Conservation (phyloP, 495 filamentous ascomycete genomes). For the Cudoniella acicularis region DNA sequence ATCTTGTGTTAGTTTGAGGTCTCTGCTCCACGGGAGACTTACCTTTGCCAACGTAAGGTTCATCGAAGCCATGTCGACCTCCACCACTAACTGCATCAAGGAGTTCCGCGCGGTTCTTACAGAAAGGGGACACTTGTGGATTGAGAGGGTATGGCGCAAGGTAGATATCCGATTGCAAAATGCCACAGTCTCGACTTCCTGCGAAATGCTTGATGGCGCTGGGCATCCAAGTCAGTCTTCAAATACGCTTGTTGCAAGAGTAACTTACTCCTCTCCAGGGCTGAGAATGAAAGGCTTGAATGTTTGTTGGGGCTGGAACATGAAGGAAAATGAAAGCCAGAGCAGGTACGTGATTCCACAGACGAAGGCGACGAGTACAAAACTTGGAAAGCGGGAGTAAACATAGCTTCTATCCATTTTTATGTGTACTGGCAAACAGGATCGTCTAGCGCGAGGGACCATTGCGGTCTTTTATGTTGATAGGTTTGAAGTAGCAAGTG, state of each 20-base stretch:
- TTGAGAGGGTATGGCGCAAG: slow-evolving; percentile 24
- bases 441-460: too few relatives aligned
- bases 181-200: slow-evolving; percentile 42
- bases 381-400: too few relatives aligned
- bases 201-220: slow-evolving; percentile 42
- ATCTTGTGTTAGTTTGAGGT: background rate
- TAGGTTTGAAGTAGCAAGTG: too few relatives aligned
- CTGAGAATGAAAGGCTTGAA: background rate
- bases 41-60: slow-evolving; percentile 39
- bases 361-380: too few relatives aligned
- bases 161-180: slow-evolving; percentile 41
- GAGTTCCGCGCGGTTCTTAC: slow-evolving; percentile 21
- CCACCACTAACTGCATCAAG: slow-evolving; percentile 44
- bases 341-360: too few relatives aligned
- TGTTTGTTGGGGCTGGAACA: too few relatives aligned
- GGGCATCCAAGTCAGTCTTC: background rate
- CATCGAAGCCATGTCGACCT: slow-evolving; percentile 44
- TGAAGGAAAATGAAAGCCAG: too few relatives aligned
- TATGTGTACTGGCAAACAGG: too few relatives aligned
- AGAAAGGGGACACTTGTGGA: slow-evolving; percentile 13
- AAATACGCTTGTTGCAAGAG: background rate
- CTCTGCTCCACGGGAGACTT: background rate
- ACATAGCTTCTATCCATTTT: too few relatives aligned
- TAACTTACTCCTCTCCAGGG: slow-evolving; percentile 8
- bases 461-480: too few relatives aligned